phyloP scores from a whole-genome alignment of 2,329 filamentous ascomycete species.

The Ophiocordyceps camponoti-rufipedis region DNA sequence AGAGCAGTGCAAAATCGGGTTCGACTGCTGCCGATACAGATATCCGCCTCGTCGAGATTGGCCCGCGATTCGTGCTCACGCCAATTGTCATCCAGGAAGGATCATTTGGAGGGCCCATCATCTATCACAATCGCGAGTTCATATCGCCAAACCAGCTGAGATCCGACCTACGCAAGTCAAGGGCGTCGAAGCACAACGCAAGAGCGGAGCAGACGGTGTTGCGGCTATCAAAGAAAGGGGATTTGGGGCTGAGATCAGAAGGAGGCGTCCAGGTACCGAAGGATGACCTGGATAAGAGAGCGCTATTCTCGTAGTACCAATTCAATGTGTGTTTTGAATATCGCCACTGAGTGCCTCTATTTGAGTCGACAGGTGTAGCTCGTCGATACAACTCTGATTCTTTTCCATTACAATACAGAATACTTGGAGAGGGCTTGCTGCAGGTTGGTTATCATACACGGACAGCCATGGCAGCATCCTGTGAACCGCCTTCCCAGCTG shows the following conservation, averaged over 20 bases:
- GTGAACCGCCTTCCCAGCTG: not conserved
- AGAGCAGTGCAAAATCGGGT: slow-evolving; percentile 16
- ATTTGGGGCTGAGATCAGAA: slow-evolving; percentile 54
- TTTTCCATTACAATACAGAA: too few species aligned
- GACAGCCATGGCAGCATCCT: not conserved
- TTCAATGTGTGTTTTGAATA: not conserved
- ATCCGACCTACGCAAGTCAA: slow-evolving; percentile 57
- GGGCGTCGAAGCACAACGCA: slow-evolving; percentile 60
- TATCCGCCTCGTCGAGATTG: slow-evolving; percentile 77
- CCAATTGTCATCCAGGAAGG: slow-evolving; percentile 92
- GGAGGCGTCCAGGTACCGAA: slow-evolving; percentile 43
- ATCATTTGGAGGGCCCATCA: slow-evolving; percentile 86
- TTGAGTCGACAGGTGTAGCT: too few species aligned
- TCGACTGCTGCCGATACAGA: slow-evolving; percentile 46
- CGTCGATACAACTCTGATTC: too few species aligned
- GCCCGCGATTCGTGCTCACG: slow-evolving; percentile 79
- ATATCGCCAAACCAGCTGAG: slow-evolving; percentile 91
- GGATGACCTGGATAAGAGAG: slow-evolving; percentile 57
- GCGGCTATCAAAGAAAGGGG: slow-evolving; percentile 53
- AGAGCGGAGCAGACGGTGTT: slow-evolving; percentile 60
- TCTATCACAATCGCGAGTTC: slow-evolving; percentile 97
- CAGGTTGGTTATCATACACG: too few species aligned
- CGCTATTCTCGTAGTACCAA: slow-evolving; percentile 40
- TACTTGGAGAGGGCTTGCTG: too few species aligned
- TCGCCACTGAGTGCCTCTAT: too few species aligned